Evolutionary conservation across 441 rosid species (phyloP), one percentile per base, ranked within the genome.

Genomic region (Euphorbia schlechtendalii): DNA sequence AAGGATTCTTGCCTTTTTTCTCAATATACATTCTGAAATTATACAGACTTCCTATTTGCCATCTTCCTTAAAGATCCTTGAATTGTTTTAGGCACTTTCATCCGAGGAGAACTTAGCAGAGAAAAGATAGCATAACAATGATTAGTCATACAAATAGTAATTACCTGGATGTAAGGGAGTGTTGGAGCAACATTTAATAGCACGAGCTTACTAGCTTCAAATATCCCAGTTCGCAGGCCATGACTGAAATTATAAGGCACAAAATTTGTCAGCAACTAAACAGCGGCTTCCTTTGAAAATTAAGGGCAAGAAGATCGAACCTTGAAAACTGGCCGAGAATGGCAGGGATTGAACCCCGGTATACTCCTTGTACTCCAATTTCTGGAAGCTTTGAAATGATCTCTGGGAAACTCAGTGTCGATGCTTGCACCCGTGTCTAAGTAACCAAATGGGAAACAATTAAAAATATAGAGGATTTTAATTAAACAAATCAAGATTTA

Each of bases 351-450:
- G 97, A 90, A 71, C 97, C 99, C 80, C 82, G 83, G 68, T 90
- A 94, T 49, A 94, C 79, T 61, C 96, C 96, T 48, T 69, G 87
- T 12, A 78, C 84, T 71, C 99, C 99, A 70, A 94, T 83, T 77
- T 94, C 82, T n/a, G 99, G 99, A 82, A 94, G 83, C 81, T 87
- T 89, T 69, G 94, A 81, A 70, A 94, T 84, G 40, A 94, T 82
- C 74, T 87, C 89, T 22, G 89, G 92, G 67, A 90, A 90, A 25
- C 86, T 78, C 18, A 86, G 70, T 4, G 94, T 86, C 62, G 99
- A 94, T 64, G 97, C 99, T 81, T 94, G 99, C 70, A 94, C 96
- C 63, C 91, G 90, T 51, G 99, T 94, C 99, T 94, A 76, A 63
- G 20, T 71, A 61, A 65, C 13, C 32, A 71, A 71, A 55, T 55